A percentile compares a stretch with the other conserved stretches of the same genome.
phyloP scores from a whole-genome alignment of 2,329 filamentous ascomycete genomes.

The Colletotrichum trifolii region DNA sequence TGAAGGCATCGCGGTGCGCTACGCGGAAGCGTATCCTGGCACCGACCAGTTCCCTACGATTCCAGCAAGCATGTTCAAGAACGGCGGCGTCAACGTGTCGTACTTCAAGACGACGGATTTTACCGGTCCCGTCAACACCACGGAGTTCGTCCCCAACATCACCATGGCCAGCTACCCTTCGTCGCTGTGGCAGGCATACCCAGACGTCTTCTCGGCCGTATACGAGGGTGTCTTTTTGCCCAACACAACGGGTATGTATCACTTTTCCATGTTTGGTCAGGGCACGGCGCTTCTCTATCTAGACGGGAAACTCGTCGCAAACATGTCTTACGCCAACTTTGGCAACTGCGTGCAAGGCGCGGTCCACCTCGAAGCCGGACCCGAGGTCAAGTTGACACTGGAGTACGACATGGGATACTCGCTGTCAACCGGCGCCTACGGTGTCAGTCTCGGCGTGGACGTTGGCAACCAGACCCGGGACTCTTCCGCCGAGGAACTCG shows the following conservation, averaged over 20 bases:
- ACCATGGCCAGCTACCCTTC: not conserved
- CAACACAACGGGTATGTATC: slow-evolving; percentile 38
- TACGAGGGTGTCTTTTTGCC: slow-evolving; percentile 38
- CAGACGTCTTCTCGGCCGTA: slow-evolving; percentile 38
- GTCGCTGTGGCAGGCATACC: slow-evolving; percentile 1
- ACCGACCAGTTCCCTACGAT: slow-evolving; percentile 6
- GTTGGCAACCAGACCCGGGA: slow-evolving; percentile 3
- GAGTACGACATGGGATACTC: slow-evolving; percentile 17
- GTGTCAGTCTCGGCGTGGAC: slow-evolving; percentile 14
- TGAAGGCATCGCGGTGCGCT: not conserved
- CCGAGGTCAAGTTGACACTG: not conserved
- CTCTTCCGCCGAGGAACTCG: not conserved
- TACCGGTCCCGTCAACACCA: not conserved
- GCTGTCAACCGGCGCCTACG: slow-evolving; percentile 6
- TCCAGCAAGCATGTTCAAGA: slow-evolving; percentile 8
- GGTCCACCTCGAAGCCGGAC: not conserved
- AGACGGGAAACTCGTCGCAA: slow-evolving; percentile 44
- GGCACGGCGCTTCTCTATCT: slow-evolving; percentile 48
- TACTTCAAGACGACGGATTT: slow-evolving; percentile 41
- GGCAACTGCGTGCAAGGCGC: slow-evolving; percentile 10
- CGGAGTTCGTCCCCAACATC: not conserved
- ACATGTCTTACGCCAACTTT: slow-evolving; percentile 33
- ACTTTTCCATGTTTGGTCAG: slow-evolving; percentile 48
- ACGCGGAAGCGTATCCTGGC: slow-evolving; percentile 10
- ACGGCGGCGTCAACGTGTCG: slow-evolving; percentile 31